phyloP scores from a whole-genome alignment of 441 rosid genomes.

The Erysimum pusillum region DNA sequence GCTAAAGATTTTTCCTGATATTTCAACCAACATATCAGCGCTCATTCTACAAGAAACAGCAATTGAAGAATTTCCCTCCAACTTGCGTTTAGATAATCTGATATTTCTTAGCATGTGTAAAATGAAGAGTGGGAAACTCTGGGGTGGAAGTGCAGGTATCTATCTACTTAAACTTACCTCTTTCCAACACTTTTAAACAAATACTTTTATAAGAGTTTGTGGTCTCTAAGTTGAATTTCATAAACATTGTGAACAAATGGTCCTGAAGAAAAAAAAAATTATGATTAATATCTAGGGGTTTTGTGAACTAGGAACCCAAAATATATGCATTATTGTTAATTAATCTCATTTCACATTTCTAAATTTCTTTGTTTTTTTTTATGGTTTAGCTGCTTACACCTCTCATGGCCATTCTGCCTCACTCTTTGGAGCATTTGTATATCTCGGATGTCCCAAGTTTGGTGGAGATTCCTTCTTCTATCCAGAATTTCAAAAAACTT shows the following conservation, averaged over 20 bases:
- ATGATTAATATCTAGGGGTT: too few relatives aligned
- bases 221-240: background rate
- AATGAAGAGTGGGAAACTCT: slow-evolving; percentile 9
- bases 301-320: too few relatives aligned
- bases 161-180: background rate
- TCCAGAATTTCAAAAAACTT: background rate
- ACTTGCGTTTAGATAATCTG: background rate
- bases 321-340: too few relatives aligned
- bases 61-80: background rate
- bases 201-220: background rate
- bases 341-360: too few relatives aligned
- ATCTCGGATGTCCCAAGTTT: slow-evolving; percentile 8
- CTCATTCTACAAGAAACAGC: background rate
- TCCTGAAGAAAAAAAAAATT: background rate
- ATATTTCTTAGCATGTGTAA: fast-evolving
- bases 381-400: background rate
- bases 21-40: background rate
- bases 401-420: background rate
- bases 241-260: background rate
- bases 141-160: slow-evolving; percentile 1
- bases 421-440: background rate
- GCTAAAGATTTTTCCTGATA: slow-evolving; percentile 6
- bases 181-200: background rate
- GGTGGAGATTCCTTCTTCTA: slow-evolving; percentile 5
- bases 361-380: background rate